Evolutionary conservation across 805 yeast species (phyloP), one percentile per base, ranked within the genome.

Genomic region (Ogataea naganishii): DNA sequence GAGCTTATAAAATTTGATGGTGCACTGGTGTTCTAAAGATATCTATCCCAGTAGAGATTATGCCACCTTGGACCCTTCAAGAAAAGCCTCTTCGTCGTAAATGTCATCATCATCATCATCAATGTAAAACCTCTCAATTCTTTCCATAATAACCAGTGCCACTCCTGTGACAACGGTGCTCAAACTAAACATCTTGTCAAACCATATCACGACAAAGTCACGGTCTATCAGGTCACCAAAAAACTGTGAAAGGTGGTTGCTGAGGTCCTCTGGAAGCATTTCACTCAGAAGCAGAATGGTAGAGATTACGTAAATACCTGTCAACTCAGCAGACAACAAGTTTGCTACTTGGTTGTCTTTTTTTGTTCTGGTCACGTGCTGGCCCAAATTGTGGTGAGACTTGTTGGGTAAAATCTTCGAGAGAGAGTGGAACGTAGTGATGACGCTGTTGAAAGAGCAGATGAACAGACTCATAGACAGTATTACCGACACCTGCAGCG

Each of bases 401-500:
- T 15, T 20, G 7, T 16, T 16, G 6, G 14, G 53, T 3, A 50
- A 26, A 15, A 47, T 27, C 19, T 39, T 48, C 14, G 37, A 40
- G 11, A 78, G 51, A 20, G 78, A 76, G 24, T 71, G 65, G 34
- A 79, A 66, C 0, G 88, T 77, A 23, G 66, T 55, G 27, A 66
- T 49, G 1, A 80, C 86, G 32, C 77, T 77, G 16, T 80, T 74
- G 41, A 80, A 65, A 1, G 84, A 75, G 34, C 80, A 66, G 1
- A 71, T 44, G 41, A 80, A 79, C 30, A 80, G 57, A 11, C 67
- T 62, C 8, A 78, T 72, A 1, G 83, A 72, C 11, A 79, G 45
- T 3, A 72, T 38, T 34, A 79, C 63, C 26, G 71, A 59, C 23
- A 70, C 51, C 40, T 62, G 68, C 33, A 62, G 62, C 16, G 64